Evolutionary conservation across 768 basidiomycete species (phyloP), one percentile per base, ranked within the genome.

Genomic region (Amyloporia xantha): DNA sequence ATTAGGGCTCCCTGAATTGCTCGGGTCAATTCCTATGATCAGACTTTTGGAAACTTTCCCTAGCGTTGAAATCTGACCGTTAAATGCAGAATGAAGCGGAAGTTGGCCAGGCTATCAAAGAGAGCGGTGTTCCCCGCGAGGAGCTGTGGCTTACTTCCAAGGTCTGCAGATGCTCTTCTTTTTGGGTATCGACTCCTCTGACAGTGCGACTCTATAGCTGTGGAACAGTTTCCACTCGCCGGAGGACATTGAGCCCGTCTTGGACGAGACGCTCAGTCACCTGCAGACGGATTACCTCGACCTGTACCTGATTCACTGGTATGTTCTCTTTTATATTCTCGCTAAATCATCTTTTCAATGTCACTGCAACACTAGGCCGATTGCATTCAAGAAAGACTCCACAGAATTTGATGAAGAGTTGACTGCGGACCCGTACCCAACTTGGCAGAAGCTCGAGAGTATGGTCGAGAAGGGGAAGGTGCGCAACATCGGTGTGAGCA

Each of bases 291-390:
- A 82, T 36, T 89, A 90, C 62, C 72, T 92, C 42, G 88, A 91
- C 61, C 63, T 91, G 41, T 91, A 90, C 61, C 67, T 92, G 42
- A 85, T 90, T 51, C 86, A 89, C 59, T 91, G 86, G 86, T 84
- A 57, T 13, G 67, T 47, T 49, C 38, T 26, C 7, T 1, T 5
- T 3, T 7, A 3, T 28, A 4, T 28, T 4, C 48, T 9, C n/a
- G 7, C 9, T 20, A 30, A 41, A 41, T 15, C 41, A 21, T 2
- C 38, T 23, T 35, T 21, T 15, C 36, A 13, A 45, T 11, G 33
- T 11, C 28, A 7, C 41, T n/a, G n/a, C n/a, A n/a, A n/a, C n/a
- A n/a, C 41, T 4, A 84, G 82, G 82, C 84, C 83, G 0, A 66
- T 85, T 15, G 84, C 83, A 24, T 76, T 79, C 57, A 78, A 78